Conservation (phyloP, 371 early-diverging fungal species). For the Lichtheimia hyalospora region DNA sequence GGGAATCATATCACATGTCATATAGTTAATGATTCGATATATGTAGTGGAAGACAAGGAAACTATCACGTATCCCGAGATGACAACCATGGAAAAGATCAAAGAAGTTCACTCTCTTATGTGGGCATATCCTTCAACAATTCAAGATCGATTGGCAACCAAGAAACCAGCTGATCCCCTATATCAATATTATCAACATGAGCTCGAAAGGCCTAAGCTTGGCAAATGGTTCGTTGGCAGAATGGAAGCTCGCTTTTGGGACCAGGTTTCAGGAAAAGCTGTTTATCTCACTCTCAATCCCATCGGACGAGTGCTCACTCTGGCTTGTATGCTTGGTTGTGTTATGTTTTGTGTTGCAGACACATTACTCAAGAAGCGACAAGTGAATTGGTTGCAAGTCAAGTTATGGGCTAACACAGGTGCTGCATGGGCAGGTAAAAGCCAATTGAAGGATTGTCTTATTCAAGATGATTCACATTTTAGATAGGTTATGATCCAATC, state of each 20-base stretch:
- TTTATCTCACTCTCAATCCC: constrained; percentile 28
- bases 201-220: constrained; percentile 7
- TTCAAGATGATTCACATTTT: no score
- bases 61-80: constrained; percentile 10
- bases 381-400: constrained; percentile 11
- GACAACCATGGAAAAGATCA: constrained; percentile 19
- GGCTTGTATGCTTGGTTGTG: constrained; percentile 3
- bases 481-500: neutral
- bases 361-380: constrained; percentile 29
- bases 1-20: neutral
- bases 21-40: neutral
- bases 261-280: constrained; percentile 21
- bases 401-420: neutral
- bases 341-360: constrained; percentile 11
- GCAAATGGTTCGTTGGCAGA: constrained; percentile 22
- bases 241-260: constrained; percentile 22
- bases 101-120: constrained; percentile 34
- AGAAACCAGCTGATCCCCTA: neutral
- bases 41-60: constrained; percentile 16
- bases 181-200: neutral
- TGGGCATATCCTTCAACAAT: constrained; percentile 17
- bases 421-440: neutral
- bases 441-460: no score
- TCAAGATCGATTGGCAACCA: constrained; percentile 20
- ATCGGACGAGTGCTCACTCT: constrained; percentile 14